Evolutionary conservation across 2,329 filamentous ascomycete genomes (phyloP).

Genomic region (Penicillium janthinellum): DNA sequence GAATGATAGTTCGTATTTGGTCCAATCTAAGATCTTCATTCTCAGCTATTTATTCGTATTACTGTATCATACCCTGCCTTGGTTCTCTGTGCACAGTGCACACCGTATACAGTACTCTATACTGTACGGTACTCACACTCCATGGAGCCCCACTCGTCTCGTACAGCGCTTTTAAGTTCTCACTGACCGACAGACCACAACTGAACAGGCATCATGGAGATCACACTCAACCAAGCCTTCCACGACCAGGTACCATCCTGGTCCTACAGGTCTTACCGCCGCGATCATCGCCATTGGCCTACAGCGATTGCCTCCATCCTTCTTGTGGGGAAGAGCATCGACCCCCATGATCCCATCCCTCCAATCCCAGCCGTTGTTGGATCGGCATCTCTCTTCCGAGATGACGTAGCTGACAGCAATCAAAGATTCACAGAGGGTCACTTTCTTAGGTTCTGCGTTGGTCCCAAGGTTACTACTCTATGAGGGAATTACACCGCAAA

Average conservation of each 20-base stretch:
- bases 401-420: constrained; percentile 17
- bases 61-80: too few relatives aligned
- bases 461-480: background rate
- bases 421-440: background rate
- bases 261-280: background rate
- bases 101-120: too few relatives aligned
- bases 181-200: constrained; percentile 2
- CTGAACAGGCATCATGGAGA: background rate
- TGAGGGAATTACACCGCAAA: background rate
- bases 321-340: background rate
- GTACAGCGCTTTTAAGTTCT: background rate
- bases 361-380: background rate
- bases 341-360: background rate
- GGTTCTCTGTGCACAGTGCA: too few relatives aligned
- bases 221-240: background rate
- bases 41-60: too few relatives aligned
- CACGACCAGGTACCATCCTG: constrained; percentile 1
- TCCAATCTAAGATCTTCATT: too few relatives aligned
- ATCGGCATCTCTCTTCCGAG: constrained; percentile 20
- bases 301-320: background rate
- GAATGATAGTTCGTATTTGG: too few relatives aligned
- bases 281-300: background rate
- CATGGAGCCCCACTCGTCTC: background rate
- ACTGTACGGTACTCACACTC: too few relatives aligned
- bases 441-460: too few relatives aligned